Evolutionary conservation across 2,329 filamentous ascomycete genomes (phyloP), one percentile per base, ranked within the genome.

Genomic region (Tolypocladium paradoxum): DNA sequence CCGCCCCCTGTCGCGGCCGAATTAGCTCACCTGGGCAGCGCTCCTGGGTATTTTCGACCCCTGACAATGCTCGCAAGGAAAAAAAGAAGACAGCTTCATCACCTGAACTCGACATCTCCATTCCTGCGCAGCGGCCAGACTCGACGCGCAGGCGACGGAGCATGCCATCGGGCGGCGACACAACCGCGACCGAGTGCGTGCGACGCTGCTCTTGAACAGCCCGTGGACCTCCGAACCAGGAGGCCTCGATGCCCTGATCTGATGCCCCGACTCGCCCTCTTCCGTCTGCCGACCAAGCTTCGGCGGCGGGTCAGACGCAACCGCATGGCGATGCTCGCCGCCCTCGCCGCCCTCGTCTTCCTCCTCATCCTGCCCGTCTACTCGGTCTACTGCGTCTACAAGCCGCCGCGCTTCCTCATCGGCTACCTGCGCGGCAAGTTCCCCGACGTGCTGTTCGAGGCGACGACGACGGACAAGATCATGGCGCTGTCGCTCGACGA

Each of bases 401-500:
- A 89, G 66, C 90, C 90, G 2, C 90, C 90, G 0, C 70, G 68
- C n/a, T 68, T 78, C 47, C 69, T 95, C 36, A 86, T 95, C 64
- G 71, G 74, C 54, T 85, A 86, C 72, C 81, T 95, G 55, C 79
- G 84, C 62, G 72, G 72, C 59, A 82, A 79, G 56, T 91, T 87
- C 78, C 88, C 88, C 1, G 84, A 90, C 61, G 86, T 95, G 4
- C 76, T 95, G 16, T 95, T 87, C 76, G 84, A 88, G 59, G 77
- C 87, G 45, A 61, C 64, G 34, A 76, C 78, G 1, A 61, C 70
- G 9, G 71, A 79, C 48, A 88, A 85, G 63, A 70, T 92, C 29
- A 76, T 96, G 20, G 90, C 88, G 0, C 76, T 96, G 38, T 95
- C 89, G 1, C 85, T 96, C 62, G 90, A 96, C 72, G 90, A 96